Conservation (phyloP, 768 basidiomycete genomes). For the Lyophyllum semitale region DNA sequence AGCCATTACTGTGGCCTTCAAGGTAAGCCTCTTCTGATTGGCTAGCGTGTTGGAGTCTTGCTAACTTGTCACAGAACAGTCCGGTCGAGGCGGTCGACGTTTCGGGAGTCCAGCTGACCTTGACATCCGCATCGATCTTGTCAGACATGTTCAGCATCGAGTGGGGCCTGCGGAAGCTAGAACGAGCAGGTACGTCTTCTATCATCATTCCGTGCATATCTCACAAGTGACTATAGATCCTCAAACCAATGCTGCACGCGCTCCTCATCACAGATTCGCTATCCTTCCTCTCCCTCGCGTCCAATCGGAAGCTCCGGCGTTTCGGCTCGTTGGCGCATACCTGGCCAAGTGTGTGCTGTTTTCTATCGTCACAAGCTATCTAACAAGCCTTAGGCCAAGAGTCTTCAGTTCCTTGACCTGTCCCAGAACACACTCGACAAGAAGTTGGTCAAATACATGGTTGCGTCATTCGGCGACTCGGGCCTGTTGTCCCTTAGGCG, state of each 20-base stretch:
- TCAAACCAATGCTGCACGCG: conserved; percentile 90
- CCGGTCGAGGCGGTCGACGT: conserved; percentile 80
- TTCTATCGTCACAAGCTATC: background rate
- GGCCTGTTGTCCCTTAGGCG: conserved; percentile 80
- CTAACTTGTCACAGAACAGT: conserved; percentile 35
- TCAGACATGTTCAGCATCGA: conserved; percentile 92
- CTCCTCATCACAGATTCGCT: conserved; percentile 82
- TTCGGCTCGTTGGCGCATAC: conserved; percentile 80
- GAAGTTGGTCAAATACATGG: conserved; percentile 80
- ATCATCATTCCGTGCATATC: background rate
- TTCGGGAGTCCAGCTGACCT: conserved; percentile 76
- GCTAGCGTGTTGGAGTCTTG: background rate
- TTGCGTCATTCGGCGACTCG: conserved; percentile 60
- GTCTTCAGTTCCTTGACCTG: conserved; percentile 84
- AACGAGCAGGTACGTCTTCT: conserved; percentile 67
- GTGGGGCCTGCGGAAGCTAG: conserved; percentile 88
- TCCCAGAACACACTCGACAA: conserved; percentile 87
- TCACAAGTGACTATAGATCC: conserved; percentile 44
- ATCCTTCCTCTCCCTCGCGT: conserved; percentile 82
- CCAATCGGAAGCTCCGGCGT: conserved; percentile 83
- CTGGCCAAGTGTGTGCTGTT: conserved; percentile 60
- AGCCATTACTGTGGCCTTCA: conserved; percentile 67
- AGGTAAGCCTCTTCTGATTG: conserved; percentile 49
- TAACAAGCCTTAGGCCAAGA: conserved; percentile 56
- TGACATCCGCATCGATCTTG: conserved; percentile 72